Base-by-base conservation (phyloP, 1,284 basidiomycete species). In the Trichosporon faecale region DNA sequence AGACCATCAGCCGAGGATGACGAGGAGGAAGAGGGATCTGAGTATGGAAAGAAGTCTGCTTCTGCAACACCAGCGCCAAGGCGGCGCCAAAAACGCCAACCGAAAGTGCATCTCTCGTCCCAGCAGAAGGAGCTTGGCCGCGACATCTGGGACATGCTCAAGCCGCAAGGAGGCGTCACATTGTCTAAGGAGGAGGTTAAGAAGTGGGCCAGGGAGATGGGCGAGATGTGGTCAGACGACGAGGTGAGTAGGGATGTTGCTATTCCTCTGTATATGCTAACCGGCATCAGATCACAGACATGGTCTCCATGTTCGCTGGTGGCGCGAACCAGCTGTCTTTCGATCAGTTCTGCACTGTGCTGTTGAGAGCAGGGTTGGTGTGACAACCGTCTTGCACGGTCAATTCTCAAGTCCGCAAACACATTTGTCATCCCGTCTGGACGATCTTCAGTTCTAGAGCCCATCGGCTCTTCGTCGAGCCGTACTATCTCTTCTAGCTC, bases 191-290 rank as follows among this genome's bases (percentile, higher is more conserved):
- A 80, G 8, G 80, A 83, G 71, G 78, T 84, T 7, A 80, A 79
- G 73, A 67, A 69, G n/a, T 77, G 76, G 75, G 83, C 77, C 0
- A 72, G 79, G 44, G 73, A 75, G 33, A 55, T 84, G 70, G 82
- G 81, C 1, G 82, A 84, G 74, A 80, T 79, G 76, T 83, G 81
- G 81, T 79, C 74, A 1, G 79, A 82, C 11, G 80, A 80, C 6
- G 82, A 84, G 77, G 83, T 84, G 70, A 68, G 82, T 76, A 2
- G 0, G 0, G 18, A 23, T 16, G 16, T 25, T 65, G 55, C 3
- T 35, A 18, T 21, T 29, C 46, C 3, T 25, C 2, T 66, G n/a
- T 6, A 12, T 21, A 52, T 14, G 27, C 67, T 66, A 55, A 55
- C 29, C 21, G 3, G 11, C 5, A 1, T 0, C 67, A 84, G 82